Base-by-base conservation (phyloP, 2,329 filamentous ascomycete species). In the Sporothrix globosa region DNA sequence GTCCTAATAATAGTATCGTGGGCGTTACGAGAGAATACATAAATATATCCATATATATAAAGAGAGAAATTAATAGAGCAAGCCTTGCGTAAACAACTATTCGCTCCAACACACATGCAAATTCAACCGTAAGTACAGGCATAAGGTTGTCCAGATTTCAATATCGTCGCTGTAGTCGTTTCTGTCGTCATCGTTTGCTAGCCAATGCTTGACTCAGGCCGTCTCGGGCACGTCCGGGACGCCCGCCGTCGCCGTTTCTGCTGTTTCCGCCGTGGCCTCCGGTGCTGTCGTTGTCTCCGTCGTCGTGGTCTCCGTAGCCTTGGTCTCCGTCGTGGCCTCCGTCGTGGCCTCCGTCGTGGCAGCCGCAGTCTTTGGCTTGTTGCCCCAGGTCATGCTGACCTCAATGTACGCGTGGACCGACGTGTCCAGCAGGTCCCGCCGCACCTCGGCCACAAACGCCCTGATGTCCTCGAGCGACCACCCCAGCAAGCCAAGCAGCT, bases 401-500 rank as follows among this genome's bases (percentile, higher is more conserved):
- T 69, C 54, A 5, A 69, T 3, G 54, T 72, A 73, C 21, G 66
- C 27, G 44, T 70, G 68, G 7, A 69, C 53, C 39, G 46, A 63
- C 24, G 53, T 50, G 69, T 68, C 50, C 2, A 46, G 27, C 48
- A 72, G 19, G 19, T 73, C 72, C 13, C 48, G 41, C 9, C 68
- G 68, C 27, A 70, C 66, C 34, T 72, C 68, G 5, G 19, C 66
- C 34, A 70, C 3, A 44, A 73, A 41, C 14, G 52, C 60, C 53
- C 56, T 46, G 44, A 58, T 69, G 27, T 73, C 68, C 4, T 30
- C 68, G 17, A 17, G 44, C 9, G 24, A 39, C 68, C 53, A 60
- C 58, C 72, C 68, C 24, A 67, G 52, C 10, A 46, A 10, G 1
- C 27, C 27, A 17, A 73, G 65, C 67, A 73, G 63, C 44, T 71